A percentile compares a stretch with the other conserved stretches of the same genome.
These are phyloP conservation scores for Starmera caribaea DNA, from an alignment of 805 yeast genomes.

Conservation along the genomic window DNA sequence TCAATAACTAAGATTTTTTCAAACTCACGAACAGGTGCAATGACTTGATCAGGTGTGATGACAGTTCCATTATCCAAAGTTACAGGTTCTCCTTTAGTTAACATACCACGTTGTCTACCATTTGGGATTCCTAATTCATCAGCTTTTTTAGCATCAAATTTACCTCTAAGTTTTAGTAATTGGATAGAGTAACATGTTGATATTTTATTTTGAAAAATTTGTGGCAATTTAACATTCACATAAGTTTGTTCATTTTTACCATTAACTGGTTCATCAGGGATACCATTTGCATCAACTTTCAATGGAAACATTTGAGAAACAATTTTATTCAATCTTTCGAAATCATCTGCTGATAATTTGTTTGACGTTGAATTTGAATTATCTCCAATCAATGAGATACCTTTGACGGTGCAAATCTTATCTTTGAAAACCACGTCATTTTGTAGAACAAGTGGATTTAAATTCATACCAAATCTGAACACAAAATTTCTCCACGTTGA, in stretches of 20 bases:
- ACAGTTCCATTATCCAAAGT: slow-evolving; percentile 47
- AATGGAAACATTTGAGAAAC: slow-evolving; percentile 49
- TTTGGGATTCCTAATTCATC: slow-evolving; percentile 56
- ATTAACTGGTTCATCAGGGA: slow-evolving; percentile 9
- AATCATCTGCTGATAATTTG: slow-evolving; percentile 1
- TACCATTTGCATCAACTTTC: slow-evolving; percentile 27
- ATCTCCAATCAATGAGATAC: slow-evolving; percentile 15
- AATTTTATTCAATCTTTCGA: slow-evolving; percentile 15
- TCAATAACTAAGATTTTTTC: slow-evolving; percentile 62
- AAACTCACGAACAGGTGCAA: slow-evolving; percentile 50
- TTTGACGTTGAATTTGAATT: slow-evolving; percentile 9
- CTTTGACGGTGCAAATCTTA: slow-evolving; percentile 27
- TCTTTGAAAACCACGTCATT: slow-evolving; percentile 19
- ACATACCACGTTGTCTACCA: slow-evolving; percentile 46
- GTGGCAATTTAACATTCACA: slow-evolving; percentile 28
- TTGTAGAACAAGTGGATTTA: slow-evolving; percentile 23
- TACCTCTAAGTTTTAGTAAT: slow-evolving; percentile 65
- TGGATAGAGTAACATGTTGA: slow-evolving; percentile 64
- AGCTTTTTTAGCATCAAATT: slow-evolving; percentile 61
- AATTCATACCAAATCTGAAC: slow-evolving; percentile 60
- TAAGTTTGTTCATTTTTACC: slow-evolving; percentile 28
- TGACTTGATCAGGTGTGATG: slow-evolving; percentile 60
- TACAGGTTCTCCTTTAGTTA: slow-evolving; percentile 54
- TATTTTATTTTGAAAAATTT: slow-evolving; percentile 6
- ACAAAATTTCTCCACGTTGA: slow-evolving; percentile 85